These are phyloP conservation scores for Cladophialophora bantiana DNA, from an alignment of 2,329 filamentous ascomycete genomes.

Conservation along the genomic window DNA sequence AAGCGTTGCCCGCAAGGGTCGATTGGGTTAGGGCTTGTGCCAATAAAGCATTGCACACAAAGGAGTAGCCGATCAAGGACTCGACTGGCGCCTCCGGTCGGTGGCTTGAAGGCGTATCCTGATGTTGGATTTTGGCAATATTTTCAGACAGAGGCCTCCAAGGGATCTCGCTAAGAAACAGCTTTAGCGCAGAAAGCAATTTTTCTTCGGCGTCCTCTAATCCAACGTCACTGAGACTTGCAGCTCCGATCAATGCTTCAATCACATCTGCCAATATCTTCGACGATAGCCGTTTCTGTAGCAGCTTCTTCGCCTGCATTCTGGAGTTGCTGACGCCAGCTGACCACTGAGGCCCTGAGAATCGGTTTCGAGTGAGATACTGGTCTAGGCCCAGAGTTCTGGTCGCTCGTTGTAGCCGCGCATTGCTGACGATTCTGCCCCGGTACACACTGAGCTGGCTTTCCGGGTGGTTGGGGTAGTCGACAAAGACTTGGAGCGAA, in stretches of 20 bases:
- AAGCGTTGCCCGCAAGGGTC: conserved; percentile 7
- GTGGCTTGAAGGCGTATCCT: background rate
- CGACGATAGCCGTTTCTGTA: conserved; percentile 62
- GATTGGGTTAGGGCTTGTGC: conserved; percentile 80
- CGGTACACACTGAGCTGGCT: conserved; percentile 74
- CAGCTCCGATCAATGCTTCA: conserved; percentile 81
- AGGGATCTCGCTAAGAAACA: conserved; percentile 68
- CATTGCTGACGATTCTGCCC: conserved; percentile 75
- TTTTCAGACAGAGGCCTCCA: conserved; percentile 61
- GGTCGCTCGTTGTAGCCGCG: conserved; percentile 71
- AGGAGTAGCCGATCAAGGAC: conserved; percentile 72
- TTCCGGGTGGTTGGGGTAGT: conserved; percentile 74
- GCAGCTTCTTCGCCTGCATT: conserved; percentile 10
- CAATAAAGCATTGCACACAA: conserved; percentile 71
- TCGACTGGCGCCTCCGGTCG: conserved; percentile 58
- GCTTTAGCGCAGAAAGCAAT: conserved; percentile 54
- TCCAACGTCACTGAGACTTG: conserved; percentile 70
- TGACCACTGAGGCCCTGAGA: conserved; percentile 75
- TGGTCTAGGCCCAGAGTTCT: conserved; percentile 69
- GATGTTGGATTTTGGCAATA: conserved; percentile 11
- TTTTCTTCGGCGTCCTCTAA: conserved; percentile 59
- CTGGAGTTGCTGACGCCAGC: conserved; percentile 52
- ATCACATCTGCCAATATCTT: conserved; percentile 89
- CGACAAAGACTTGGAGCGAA: conserved; percentile 68
- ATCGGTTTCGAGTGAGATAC: conserved; percentile 73